phyloP scores from a whole-genome alignment of 805 yeast species.

The Priceomyces melissophilus region DNA sequence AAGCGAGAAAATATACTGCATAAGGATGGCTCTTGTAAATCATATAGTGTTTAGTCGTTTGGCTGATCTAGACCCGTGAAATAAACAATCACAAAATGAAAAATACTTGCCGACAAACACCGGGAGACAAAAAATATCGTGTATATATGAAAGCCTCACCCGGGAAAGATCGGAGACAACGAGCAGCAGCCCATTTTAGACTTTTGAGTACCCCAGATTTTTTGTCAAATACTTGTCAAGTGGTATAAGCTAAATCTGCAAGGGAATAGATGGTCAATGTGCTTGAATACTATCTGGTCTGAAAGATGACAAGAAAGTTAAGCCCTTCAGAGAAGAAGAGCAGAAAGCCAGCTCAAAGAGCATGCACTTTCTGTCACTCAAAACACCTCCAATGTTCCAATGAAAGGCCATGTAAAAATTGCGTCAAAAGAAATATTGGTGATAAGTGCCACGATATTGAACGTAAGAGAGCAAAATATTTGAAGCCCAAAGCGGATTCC shows the following conservation, averaged over 20 bases:
- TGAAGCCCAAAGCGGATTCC: conserved; percentile 9
- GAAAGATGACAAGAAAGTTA: conserved; percentile 59
- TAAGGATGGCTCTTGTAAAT: too few relatives aligned
- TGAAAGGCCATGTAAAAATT: conserved; percentile 68
- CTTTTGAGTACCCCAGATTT: conserved; percentile 1
- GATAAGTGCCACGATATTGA: conserved; percentile 56
- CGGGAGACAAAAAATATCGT: too few relatives aligned
- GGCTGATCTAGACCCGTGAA: too few relatives aligned
- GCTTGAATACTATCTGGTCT: too few relatives aligned
- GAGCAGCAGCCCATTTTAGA: too few relatives aligned
- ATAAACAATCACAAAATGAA: too few relatives aligned
- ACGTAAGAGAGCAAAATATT: conserved; percentile 48
- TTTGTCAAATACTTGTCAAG: neutral
- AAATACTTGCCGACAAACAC: too few relatives aligned
- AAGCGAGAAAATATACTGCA: too few relatives aligned
- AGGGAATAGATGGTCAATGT: too few relatives aligned
- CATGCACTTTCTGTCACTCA: conserved; percentile 69
- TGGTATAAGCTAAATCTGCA: neutral
- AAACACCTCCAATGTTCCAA: conserved; percentile 74
- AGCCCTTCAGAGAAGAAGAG: conserved; percentile 49
- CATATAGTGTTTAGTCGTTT: too few relatives aligned
- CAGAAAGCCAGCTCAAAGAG: conserved; percentile 63
- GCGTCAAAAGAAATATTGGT: conserved; percentile 57
- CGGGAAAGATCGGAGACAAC: too few relatives aligned
- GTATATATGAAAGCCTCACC: too few relatives aligned